These are phyloP conservation scores for Maudiozyma humilis DNA, from an alignment of 1,139 yeast genomes.

Conservation along the genomic window DNA sequence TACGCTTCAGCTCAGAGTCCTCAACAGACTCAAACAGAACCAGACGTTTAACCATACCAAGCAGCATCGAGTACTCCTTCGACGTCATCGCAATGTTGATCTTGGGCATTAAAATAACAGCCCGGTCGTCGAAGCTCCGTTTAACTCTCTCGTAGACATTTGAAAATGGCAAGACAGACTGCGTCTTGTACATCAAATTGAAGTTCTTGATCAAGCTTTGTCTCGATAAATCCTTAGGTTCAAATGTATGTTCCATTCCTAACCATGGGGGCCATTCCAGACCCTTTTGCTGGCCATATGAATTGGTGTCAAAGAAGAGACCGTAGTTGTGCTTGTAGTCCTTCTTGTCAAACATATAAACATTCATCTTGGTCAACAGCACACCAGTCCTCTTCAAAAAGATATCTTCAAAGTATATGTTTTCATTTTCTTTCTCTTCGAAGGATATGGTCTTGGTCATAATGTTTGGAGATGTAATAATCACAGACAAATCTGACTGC, in stretches of 20 bases:
- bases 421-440: conserved; percentile 40
- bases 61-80: conserved; percentile 59
- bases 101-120: conserved; percentile 60
- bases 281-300: conserved; percentile 35
- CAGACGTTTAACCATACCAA: conserved; percentile 55
- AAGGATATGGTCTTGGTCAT: conserved; percentile 58
- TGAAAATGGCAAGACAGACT: conserved; percentile 32
- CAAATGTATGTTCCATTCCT: conserved; percentile 67
- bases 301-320: conserved; percentile 36
- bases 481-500: conserved; percentile 54
- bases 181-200: conserved; percentile 53
- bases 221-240: conserved; percentile 49
- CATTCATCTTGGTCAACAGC: conserved; percentile 57
- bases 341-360: conserved; percentile 54
- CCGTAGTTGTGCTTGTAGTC: conserved; percentile 38
- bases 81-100: conserved; percentile 68
- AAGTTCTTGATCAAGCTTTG: conserved; percentile 57
- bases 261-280: conserved; percentile 80
- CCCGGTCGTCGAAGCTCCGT: conserved; percentile 35
- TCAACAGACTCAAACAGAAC: conserved; percentile 54
- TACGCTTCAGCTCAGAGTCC: conserved; percentile 47
- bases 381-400: conserved; percentile 71
- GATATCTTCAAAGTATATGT: conserved; percentile 40
- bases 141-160: conserved; percentile 26
- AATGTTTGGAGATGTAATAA: conserved; percentile 64